phyloP scores from a whole-genome alignment of 768 basidiomycete species.

The Amanita thiersii region DNA sequence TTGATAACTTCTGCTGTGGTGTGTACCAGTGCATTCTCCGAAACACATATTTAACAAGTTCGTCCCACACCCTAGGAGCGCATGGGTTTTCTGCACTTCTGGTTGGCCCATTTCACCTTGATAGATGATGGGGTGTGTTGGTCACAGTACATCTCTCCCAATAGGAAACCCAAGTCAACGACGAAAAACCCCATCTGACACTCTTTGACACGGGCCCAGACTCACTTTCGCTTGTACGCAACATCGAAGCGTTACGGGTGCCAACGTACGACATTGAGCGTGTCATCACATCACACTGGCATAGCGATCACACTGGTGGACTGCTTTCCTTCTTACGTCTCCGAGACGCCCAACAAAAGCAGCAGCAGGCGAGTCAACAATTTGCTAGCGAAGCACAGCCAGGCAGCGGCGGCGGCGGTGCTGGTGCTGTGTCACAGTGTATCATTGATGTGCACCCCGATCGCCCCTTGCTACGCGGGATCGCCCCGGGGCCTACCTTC shows the following conservation, averaged over 20 bases:
- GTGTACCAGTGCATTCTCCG: constrained; percentile 4
- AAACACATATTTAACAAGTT: neutral
- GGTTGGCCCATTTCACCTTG: constrained; percentile 28
- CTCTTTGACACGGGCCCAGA: constrained; percentile 87
- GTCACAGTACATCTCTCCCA: neutral
- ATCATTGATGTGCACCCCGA: constrained; percentile 72
- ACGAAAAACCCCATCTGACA: constrained; percentile 37
- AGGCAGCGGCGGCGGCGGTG: too few relatives aligned
- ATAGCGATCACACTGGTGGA: constrained; percentile 68
- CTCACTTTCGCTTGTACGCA: constrained; percentile 64
- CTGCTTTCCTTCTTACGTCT: constrained; percentile 55
- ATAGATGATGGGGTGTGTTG: neutral
- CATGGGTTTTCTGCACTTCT: constrained; percentile 82
- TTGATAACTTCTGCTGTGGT: constrained; percentile 63
- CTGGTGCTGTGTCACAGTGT: constrained; percentile 24
- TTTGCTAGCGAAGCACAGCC: too few relatives aligned
- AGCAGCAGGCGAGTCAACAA: constrained; percentile 6
- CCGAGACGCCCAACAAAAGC: constrained; percentile 17
- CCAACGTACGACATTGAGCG: constrained; percentile 47
- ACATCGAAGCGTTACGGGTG: constrained; percentile 51
- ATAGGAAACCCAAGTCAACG: constrained; percentile 52
- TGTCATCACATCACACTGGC: constrained; percentile 76
- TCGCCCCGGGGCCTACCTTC: constrained; percentile 54
- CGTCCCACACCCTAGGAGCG: constrained; percentile 38
- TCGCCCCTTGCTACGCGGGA: constrained; percentile 66